Conservation (phyloP, 2,329 filamentous ascomycete genomes). For the Colletotrichum sp. region DNA sequence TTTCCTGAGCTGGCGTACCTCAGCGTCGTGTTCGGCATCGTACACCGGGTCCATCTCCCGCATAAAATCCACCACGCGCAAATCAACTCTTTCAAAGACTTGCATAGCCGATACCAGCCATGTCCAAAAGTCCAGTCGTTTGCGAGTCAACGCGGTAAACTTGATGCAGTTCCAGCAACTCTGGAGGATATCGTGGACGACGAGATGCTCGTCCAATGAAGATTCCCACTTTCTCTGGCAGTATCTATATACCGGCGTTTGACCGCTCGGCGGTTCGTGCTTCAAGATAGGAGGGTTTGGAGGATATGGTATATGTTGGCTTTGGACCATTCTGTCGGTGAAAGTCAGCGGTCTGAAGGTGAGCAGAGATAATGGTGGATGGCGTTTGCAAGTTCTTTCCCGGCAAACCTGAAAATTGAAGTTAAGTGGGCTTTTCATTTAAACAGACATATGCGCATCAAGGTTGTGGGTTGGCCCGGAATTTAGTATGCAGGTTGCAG, state of each 20-base stretch:
- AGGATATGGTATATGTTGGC: not conserved
- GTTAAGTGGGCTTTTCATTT: not conserved
- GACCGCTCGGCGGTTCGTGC: not conserved
- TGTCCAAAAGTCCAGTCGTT: not conserved
- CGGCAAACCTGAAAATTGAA: not conserved
- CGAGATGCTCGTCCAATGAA: not conserved
- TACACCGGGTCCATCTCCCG: not conserved
- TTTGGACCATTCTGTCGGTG: not conserved
- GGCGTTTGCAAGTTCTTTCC: not conserved
- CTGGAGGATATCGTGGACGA: not conserved
- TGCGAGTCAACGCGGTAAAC: not conserved
- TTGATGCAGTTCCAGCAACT: not conserved
- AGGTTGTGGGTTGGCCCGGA: not conserved
- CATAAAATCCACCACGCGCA: not conserved
- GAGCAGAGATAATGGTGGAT: not conserved
- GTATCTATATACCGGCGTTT: not conserved
- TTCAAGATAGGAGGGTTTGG: not conserved
- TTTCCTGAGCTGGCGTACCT: not conserved
- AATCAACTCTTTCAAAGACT: not conserved
- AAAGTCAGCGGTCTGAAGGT: not conserved
- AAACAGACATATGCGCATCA: not conserved
- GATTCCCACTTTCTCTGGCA: not conserved
- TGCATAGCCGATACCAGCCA: not conserved
- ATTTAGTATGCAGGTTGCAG: not conserved
- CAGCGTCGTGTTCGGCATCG: not conserved